phyloP scores from a whole-genome alignment of 805 yeast species.

The Metschnikowia bowlesiae region DNA sequence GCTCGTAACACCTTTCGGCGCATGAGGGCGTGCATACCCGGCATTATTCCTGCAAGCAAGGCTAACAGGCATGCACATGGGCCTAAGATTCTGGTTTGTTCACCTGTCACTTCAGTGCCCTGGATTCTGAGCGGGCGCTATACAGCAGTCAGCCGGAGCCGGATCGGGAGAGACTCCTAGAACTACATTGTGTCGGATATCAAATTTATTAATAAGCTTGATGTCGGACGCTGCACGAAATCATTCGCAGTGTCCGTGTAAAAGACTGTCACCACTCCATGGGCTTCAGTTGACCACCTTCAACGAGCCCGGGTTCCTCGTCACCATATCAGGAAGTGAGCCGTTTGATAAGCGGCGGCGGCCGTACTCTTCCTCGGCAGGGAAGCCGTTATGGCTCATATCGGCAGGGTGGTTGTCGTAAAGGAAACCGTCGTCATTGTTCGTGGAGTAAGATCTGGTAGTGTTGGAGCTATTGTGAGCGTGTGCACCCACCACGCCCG shows the following conservation, averaged over 20 bases:
- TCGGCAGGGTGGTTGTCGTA: conserved; percentile 1
- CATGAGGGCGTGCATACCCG: not conserved
- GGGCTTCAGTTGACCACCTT: conserved; percentile 44
- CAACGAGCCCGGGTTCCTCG: conserved; percentile 43
- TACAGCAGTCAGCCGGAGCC: too few relatives aligned
- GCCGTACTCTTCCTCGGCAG: conserved; percentile 29
- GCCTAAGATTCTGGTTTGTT: not conserved
- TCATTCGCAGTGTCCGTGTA: not conserved
- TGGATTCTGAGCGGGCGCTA: too few relatives aligned
- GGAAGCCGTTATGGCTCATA: conserved; percentile 4
- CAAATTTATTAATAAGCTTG: not conserved
- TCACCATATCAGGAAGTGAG: conserved; percentile 48
- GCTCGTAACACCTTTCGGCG: not conserved
- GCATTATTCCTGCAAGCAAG: not conserved
- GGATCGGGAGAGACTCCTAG: too few relatives aligned
- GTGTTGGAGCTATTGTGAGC: conserved; percentile 16
- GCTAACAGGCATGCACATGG: not conserved
- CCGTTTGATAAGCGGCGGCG: conserved; percentile 52
- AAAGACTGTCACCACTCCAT: not conserved
- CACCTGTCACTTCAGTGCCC: too few relatives aligned
- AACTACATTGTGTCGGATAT: not conserved
- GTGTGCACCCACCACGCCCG: conserved; percentile 16
- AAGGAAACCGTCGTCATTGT: conserved; percentile 12
- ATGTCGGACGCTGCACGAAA: not conserved
- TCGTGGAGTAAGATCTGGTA: conserved; percentile 14